Conservation (phyloP, 2,329 filamentous ascomycete genomes). For the Arthrocladium fulminans region DNA sequence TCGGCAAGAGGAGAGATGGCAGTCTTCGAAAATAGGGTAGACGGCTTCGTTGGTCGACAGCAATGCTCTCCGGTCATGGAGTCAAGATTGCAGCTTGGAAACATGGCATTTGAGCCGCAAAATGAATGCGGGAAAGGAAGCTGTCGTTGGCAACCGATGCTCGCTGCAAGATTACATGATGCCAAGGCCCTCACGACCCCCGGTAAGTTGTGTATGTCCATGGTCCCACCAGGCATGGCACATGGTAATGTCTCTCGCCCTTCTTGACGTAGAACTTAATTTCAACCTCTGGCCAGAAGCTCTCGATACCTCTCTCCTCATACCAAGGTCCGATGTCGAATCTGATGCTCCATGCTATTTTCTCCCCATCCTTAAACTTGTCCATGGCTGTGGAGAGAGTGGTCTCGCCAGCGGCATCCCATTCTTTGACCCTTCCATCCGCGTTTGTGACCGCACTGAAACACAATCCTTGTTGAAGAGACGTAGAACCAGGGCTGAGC, state of each 20-base stretch:
- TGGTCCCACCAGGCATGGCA: slow-evolving; percentile 42
- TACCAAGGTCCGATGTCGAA: slow-evolving; percentile 41
- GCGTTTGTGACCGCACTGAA: slow-evolving; percentile 36
- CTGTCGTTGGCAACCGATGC: neutral
- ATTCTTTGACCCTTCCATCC: slow-evolving; percentile 39
- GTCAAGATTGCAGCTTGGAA: too few species aligned
- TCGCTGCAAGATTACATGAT: neutral
- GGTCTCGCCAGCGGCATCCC: slow-evolving; percentile 27
- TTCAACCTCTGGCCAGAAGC: slow-evolving; percentile 44
- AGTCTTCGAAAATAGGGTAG: too few species aligned
- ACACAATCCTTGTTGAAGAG: slow-evolving; percentile 16
- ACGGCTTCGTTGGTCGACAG: too few species aligned
- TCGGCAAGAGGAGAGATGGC: too few species aligned
- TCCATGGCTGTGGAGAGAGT: slow-evolving; percentile 21
- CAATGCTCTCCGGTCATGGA: too few species aligned
- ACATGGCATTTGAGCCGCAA: neutral
- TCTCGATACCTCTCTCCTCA: slow-evolving; percentile 38
- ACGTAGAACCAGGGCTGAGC: slow-evolving; percentile 45
- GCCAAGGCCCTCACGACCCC: slow-evolving; percentile 31
- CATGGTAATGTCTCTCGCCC: slow-evolving; percentile 43
- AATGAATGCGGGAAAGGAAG: neutral
- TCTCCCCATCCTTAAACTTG: slow-evolving; percentile 23
- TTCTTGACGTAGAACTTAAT: slow-evolving; percentile 43
- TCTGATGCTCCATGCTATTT: slow-evolving; percentile 38
- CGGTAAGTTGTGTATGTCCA: slow-evolving; percentile 46